These are phyloP conservation scores for Aspergillus conjunctus DNA, from an alignment of 495 filamentous ascomycete species.

Conservation along the genomic window DNA sequence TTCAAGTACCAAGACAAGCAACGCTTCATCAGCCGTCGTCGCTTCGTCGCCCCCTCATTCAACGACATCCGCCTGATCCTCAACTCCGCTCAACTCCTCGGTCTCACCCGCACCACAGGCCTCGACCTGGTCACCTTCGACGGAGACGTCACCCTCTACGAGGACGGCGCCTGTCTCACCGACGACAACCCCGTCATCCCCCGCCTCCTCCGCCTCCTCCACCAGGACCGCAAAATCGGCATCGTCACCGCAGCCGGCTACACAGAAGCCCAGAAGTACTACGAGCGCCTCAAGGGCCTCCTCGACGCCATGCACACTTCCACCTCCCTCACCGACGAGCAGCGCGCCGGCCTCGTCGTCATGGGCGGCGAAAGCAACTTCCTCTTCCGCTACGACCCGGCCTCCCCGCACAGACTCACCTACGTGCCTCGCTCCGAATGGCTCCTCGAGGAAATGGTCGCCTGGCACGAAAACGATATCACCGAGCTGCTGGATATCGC, in stretches of 20 bases:
- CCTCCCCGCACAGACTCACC: constrained; percentile 39
- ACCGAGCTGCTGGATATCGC: constrained; percentile 79
- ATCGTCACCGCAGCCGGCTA: constrained; percentile 98
- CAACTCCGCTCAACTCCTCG: constrained; percentile 93
- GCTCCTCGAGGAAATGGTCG: constrained; percentile 82
- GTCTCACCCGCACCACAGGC: constrained; percentile 62
- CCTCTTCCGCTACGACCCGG: constrained; percentile 70
- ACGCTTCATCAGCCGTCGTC: constrained; percentile 83
- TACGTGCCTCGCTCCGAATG: constrained; percentile 71
- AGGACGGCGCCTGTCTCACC: constrained; percentile 81
- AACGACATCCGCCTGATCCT: constrained; percentile 93
- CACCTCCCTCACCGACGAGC: constrained; percentile 54
- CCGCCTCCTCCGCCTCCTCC: constrained; percentile 69
- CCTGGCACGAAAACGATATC: constrained; percentile 83
- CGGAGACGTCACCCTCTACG: constrained; percentile 96
- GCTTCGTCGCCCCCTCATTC: constrained; percentile 96
- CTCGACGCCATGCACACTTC: constrained; percentile 77
- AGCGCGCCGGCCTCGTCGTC: constrained; percentile 78
- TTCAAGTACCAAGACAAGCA: constrained; percentile 87
- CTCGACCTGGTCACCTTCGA: constrained; percentile 91
- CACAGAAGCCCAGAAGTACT: constrained; percentile 81
- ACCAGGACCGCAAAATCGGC: constrained; percentile 69
- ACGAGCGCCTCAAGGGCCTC: constrained; percentile 79
- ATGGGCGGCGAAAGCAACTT: constrained; percentile 93
- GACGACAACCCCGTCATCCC: constrained; percentile 74